A percentile compares a stretch with the other conserved stretches of the same genome.
Evolutionary conservation across 2,329 filamentous ascomycete species (phyloP).

Genomic region (Trichoderma lentiforme): DNA sequence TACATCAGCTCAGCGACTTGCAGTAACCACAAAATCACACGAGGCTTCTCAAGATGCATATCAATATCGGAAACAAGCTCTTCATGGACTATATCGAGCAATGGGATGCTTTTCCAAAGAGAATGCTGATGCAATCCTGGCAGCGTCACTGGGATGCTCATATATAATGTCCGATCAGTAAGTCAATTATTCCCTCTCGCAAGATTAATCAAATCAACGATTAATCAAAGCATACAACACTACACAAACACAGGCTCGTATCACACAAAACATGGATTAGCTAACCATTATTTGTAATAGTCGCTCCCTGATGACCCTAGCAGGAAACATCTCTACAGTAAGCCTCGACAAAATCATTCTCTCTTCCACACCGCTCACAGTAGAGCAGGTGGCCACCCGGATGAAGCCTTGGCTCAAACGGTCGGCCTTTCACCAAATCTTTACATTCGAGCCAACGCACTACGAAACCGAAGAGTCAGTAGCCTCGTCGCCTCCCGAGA

Average conservation of each 20-base stretch:
- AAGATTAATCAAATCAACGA: not conserved
- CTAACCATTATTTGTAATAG: not conserved
- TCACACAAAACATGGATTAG: not conserved
- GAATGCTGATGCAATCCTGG: not conserved
- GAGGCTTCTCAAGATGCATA: not conserved
- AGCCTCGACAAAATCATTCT: not conserved
- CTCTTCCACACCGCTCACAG: not conserved
- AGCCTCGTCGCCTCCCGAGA: not conserved
- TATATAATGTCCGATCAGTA: slow-evolving; percentile 3
- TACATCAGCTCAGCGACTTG: slow-evolving; percentile 2
- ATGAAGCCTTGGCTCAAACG: slow-evolving; percentile 9
- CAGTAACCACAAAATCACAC: slow-evolving; percentile 4
- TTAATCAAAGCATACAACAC: not conserved
- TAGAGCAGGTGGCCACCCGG: not conserved
- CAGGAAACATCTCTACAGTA: slow-evolving; percentile 2
- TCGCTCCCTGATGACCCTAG: not conserved
- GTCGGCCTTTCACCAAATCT: not conserved
- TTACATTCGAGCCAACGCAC: not conserved
- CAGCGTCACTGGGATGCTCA: not conserved
- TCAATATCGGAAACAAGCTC: not conserved
- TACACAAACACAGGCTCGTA: not conserved
- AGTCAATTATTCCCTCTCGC: not conserved
- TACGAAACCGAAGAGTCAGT: not conserved
- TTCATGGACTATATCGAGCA: not conserved
- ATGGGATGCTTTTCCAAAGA: not conserved